Evolutionary conservation across 2,329 filamentous ascomycete genomes (phyloP).

Genomic region (Colletotrichum spaethianum): DNA sequence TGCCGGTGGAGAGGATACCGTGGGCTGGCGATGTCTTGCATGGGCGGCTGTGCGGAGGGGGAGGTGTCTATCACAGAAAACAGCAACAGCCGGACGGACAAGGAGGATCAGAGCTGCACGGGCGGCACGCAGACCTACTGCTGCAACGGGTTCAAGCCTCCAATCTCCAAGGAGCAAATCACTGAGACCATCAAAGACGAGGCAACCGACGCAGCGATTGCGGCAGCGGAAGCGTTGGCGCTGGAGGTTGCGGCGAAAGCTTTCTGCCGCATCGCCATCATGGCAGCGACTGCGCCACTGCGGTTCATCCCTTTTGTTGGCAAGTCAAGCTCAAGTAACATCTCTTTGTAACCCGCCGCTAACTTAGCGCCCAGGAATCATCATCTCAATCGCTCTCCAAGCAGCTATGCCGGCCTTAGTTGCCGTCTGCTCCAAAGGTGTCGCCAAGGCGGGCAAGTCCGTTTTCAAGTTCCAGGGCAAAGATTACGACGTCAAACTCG

Average conservation of each 20-base stretch:
- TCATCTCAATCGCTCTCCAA: constrained; percentile 34
- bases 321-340: constrained; percentile 29
- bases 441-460: constrained; percentile 49
- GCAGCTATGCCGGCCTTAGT: constrained; percentile 50
- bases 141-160: constrained; percentile 50
- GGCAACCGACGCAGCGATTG: constrained; percentile 46
- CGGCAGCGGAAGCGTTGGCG: constrained; percentile 47
- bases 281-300: constrained; percentile 41
- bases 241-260: constrained; percentile 53
- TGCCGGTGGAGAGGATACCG: constrained; percentile 49
- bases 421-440: constrained; percentile 49
- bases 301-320: constrained; percentile 28
- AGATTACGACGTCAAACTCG: constrained; percentile 39
- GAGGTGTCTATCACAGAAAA: constrained; percentile 46
- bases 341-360: too few relatives aligned
- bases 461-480: neutral
- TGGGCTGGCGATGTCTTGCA: constrained; percentile 48
- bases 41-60: constrained; percentile 45
- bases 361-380: constrained; percentile 11
- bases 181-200: constrained; percentile 44
- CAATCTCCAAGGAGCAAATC: constrained; percentile 43
- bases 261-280: constrained; percentile 52
- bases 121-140: constrained; percentile 49
- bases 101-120: constrained; percentile 49
- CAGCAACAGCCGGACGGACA: constrained; percentile 48